Conservation (phyloP, 768 basidiomycete species). For the Termitomyces sp. region DNA sequence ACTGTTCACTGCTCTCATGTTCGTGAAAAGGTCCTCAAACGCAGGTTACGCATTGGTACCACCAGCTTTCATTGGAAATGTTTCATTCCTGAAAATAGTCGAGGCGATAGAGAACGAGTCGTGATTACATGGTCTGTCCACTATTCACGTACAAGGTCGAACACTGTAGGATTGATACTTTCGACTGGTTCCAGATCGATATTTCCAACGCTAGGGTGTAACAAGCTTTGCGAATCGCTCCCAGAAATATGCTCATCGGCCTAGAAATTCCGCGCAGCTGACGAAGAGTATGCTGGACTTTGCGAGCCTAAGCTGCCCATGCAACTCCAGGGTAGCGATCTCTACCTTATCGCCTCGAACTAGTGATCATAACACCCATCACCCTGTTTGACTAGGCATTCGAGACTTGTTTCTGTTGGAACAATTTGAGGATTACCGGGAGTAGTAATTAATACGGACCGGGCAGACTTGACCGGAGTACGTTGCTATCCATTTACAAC, state of each 20-base stretch:
- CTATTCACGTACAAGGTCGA: background rate
- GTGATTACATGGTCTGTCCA: background rate
- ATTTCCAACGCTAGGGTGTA: background rate
- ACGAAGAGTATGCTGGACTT: background rate
- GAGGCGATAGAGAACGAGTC: background rate
- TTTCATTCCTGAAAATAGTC: background rate
- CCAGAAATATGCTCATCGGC: background rate
- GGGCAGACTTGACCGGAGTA: too few relatives aligned
- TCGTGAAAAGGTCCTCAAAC: background rate
- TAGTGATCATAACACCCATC: background rate
- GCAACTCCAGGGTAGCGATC: background rate
- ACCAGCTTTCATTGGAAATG: background rate
- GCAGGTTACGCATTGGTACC: background rate
- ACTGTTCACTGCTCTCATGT: too few relatives aligned
- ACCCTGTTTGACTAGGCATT: background rate
- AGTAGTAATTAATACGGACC: background rate
- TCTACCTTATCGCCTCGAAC: background rate
- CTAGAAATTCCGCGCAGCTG: background rate
- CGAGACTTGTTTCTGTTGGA: background rate
- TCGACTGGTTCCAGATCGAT: background rate
- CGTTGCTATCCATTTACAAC: background rate
- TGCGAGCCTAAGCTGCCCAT: background rate
- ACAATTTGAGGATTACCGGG: background rate
- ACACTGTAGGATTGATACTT: background rate
- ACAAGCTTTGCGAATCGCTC: background rate